Conservation (phyloP, 768 basidiomycete species). For the Cystofilobasidium macerans region DNA sequence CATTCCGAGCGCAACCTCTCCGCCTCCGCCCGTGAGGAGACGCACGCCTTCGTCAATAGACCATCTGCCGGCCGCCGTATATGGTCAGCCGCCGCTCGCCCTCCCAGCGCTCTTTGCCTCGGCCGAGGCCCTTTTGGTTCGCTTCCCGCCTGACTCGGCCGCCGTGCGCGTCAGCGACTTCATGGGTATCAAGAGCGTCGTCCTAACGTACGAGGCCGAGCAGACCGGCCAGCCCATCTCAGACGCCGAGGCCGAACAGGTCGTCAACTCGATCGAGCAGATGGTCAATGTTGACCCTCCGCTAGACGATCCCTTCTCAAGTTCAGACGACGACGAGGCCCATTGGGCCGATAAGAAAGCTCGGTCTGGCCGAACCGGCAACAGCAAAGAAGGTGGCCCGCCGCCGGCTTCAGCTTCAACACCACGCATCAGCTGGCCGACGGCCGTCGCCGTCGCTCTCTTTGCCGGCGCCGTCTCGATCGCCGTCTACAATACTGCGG, state of each 20-base stretch:
- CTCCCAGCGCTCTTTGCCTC: conserved; percentile 34
- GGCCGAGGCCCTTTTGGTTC: conserved; percentile 31
- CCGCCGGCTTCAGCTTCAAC: no score
- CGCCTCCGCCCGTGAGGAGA: neutral
- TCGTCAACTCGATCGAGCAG: neutral
- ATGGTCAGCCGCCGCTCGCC: conserved; percentile 32
- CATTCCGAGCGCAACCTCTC: conserved; percentile 30
- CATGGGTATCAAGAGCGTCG: conserved; percentile 34
- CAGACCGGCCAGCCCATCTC: conserved; percentile 5
- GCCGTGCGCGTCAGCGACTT: conserved; percentile 32
- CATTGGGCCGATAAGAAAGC: no score
- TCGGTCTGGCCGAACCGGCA: no score
- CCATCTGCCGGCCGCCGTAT: conserved; percentile 23
- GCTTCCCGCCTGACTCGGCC: conserved; percentile 29
- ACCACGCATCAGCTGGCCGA: neutral
- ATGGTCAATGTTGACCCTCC: conserved; percentile 9
- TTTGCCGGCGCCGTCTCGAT: conserved; percentile 1
- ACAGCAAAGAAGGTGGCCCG: no score
- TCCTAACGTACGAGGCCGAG: conserved; percentile 32
- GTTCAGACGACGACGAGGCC: conserved; percentile 10
- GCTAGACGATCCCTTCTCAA: neutral
- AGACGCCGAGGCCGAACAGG: conserved; percentile 8
- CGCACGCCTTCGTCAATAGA: neutral
- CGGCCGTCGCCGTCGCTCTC: neutral
- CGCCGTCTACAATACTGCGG: neutral